Percentiles rank a stretch among this genome's conserved stretches.
These are phyloP conservation scores for Neopestalotiopsis sp. DNA, from an alignment of 2,329 filamentous ascomycete genomes.

Conservation along the genomic window DNA sequence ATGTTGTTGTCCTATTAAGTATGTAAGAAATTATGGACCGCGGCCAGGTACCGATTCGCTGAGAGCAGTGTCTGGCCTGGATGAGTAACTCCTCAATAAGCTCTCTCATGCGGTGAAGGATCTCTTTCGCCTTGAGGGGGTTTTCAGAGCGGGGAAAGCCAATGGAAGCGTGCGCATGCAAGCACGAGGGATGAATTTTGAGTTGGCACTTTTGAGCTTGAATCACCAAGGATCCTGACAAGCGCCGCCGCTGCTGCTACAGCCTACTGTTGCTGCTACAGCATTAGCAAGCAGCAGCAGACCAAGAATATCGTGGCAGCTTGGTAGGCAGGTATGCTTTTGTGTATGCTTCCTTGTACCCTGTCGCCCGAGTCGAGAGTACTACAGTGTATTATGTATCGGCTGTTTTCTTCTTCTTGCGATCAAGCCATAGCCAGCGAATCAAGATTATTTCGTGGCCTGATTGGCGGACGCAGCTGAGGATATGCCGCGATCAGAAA, in stretches of 20 bases:
- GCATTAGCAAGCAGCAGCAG: too few species aligned
- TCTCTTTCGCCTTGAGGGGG: background rate
- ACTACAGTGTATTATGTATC: background rate
- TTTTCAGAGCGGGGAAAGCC: background rate
- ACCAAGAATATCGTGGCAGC: background rate
- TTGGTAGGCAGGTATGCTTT: background rate
- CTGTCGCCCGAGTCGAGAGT: background rate
- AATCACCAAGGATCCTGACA: background rate
- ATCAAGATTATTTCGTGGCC: background rate
- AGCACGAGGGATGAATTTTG: background rate
- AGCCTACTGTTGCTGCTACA: background rate
- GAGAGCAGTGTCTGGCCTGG: background rate
- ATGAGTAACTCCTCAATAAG: background rate
- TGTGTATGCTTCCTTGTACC: background rate
- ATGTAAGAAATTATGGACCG: background rate
- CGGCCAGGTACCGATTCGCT: background rate
- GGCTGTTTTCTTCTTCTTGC: background rate
- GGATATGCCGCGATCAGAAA: constrained; percentile 18
- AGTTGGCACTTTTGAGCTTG: background rate
- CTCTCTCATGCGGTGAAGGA: background rate
- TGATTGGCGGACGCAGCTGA: constrained; percentile 8
- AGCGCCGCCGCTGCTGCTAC: background rate
- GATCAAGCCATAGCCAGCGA: background rate
- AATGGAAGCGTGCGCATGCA: background rate
- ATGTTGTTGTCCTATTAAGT: background rate